These are phyloP conservation scores for Camellia sinensis DNA, from an alignment of 148 eudicot genomes.

Conservation along the genomic window DNA sequence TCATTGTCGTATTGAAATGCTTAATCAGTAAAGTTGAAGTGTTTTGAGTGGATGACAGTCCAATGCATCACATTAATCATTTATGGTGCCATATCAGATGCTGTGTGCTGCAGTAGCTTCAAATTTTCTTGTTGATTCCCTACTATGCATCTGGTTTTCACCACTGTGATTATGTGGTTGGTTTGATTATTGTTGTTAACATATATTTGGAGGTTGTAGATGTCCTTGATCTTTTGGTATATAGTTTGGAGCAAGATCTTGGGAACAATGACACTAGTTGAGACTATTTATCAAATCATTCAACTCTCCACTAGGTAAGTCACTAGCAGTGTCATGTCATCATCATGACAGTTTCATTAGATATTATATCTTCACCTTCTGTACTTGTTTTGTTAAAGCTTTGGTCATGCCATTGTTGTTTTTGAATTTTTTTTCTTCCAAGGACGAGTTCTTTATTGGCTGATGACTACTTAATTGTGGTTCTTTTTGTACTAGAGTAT, in stretches of 20 bases:
- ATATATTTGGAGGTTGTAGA: background rate
- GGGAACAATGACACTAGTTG: background rate
- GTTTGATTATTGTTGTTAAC: background rate
- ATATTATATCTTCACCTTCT: background rate
- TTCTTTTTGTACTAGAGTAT: background rate
- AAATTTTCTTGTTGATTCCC: background rate
- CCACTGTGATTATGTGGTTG: background rate
- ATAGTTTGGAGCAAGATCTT: background rate
- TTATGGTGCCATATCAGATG: background rate
- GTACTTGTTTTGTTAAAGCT: background rate
- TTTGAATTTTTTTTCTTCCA: background rate
- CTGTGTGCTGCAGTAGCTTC: background rate
- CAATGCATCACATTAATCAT: background rate
- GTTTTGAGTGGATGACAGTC: background rate
- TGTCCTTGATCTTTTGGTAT: background rate
- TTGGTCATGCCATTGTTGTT: background rate
- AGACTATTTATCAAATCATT: background rate
- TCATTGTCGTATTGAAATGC: background rate
- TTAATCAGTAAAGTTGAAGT: constrained; percentile 1
- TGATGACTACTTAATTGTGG: background rate
- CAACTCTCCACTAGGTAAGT: background rate
- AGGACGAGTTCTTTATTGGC: background rate
- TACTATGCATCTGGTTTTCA: background rate
- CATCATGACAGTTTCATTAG: background rate
- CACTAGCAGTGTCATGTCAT: background rate